phyloP scores from a whole-genome alignment of 202 grass and related monocot species.

The Bolboschoenoplectus hybrid region DNA sequence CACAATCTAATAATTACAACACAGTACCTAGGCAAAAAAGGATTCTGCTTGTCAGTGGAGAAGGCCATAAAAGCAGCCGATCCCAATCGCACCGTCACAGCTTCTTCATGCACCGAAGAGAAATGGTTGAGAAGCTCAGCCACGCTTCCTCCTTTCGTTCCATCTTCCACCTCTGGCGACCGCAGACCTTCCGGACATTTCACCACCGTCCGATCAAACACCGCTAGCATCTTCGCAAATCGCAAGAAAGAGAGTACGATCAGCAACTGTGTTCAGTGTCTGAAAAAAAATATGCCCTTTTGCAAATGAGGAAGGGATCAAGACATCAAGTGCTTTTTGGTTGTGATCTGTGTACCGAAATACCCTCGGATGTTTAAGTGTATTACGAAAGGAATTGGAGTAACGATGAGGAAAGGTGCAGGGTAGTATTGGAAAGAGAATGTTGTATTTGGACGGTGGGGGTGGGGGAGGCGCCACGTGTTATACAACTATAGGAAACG shows the following conservation, averaged over 20 bases:
- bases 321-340: not conserved
- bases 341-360: not conserved
- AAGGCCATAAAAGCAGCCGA: slow-evolving; percentile 38
- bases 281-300: not conserved
- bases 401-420: not conserved
- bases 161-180: slow-evolving; percentile 34
- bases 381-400: not conserved
- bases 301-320: not conserved
- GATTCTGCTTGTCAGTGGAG: slow-evolving; percentile 53
- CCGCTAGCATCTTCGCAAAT: slow-evolving; percentile 58
- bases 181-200: slow-evolving; percentile 62
- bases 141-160: not conserved
- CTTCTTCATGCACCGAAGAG: slow-evolving; percentile 40
- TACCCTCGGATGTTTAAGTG: not conserved
- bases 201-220: slow-evolving; percentile 62
- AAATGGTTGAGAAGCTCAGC: slow-evolving; percentile 44
- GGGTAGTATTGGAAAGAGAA: slow-evolving; percentile 13
- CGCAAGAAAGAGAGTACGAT: not conserved
- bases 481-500: not conserved
- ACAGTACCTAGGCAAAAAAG: slow-evolving; percentile 59
- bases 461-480: not conserved
- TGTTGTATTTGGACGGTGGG: slow-evolving; percentile 25
- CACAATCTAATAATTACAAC: not conserved
- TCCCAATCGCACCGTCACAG: slow-evolving; percentile 51
- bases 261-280: slow-evolving; percentile 17